Evolutionary conservation across 176 grass and related monocot genomes (phyloP), one percentile per base, ranked within the genome.

Genomic region (Chloris gayana): DNA sequence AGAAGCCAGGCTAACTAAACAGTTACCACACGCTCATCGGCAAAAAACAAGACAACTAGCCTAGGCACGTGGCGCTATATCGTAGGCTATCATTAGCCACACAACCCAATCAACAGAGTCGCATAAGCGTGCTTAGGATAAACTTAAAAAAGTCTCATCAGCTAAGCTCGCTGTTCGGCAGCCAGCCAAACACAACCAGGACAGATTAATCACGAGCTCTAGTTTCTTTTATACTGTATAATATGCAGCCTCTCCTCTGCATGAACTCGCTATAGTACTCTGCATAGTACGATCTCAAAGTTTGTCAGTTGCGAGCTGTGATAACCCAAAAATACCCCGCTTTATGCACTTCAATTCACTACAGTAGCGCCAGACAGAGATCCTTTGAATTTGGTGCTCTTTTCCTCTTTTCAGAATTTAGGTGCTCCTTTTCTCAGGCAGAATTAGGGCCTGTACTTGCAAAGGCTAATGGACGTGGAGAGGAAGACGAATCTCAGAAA

Each of bases 111-210:
- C 76, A 84, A 59, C 35, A 61, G 70, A 70, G 82, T 44, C 42
- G 64, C 70, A 41, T 75, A 80, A 75, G 87, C 76, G 54, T 88
- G 87, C 82, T 74, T 84, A 79, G 63, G 86, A 88, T 88, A 88
- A 88, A 57, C 86, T 74, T 50, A 50, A 69, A 7, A 12, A 26
- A 70, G 24, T n/a, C 14, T 35, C 41, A 14, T 75, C 58, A 76
- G 33, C 33, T 70, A 78, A 83, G 34, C 80, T 71, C 41, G 34
- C 39, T 33, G 60, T 49, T 62, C 45, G 47, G 50, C 21, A 74
- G 72, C 72, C 72, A 63, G 24, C 35, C 64, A 77, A 14, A 14
- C 41, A 58, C 67, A 50, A 7, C 6, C 27, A 10, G 58, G 58
- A 61, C 58, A 61, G 11, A 61, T 14, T 61, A 61, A 27, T 61